These are phyloP conservation scores for Penicillium sp. DNA, from an alignment of 2,329 filamentous ascomycete species.

Conservation along the genomic window DNA sequence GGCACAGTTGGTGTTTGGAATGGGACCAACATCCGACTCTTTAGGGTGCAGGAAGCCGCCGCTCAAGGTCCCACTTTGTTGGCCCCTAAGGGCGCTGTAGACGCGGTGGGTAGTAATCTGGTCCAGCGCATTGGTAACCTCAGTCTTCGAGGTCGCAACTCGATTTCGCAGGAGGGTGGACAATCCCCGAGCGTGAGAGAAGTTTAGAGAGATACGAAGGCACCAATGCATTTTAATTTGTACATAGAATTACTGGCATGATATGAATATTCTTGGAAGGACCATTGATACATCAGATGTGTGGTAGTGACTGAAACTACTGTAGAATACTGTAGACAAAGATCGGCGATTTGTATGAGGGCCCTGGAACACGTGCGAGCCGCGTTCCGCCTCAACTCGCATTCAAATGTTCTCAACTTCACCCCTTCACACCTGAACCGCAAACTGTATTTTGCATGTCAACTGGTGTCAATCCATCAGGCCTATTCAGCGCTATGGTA, in stretches of 20 bases:
- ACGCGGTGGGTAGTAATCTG: slow-evolving; percentile 87
- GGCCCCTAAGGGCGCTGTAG: slow-evolving; percentile 84
- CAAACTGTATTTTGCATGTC: too few species aligned
- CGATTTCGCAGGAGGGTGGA: slow-evolving; percentile 30
- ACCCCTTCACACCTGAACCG: background rate
- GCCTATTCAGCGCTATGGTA: slow-evolving; percentile 1
- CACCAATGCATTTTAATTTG: slow-evolving; percentile 5
- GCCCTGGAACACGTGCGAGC: slow-evolving; percentile 10
- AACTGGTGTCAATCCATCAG: background rate
- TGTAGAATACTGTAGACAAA: too few species aligned
- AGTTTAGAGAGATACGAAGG: slow-evolving; percentile 24
- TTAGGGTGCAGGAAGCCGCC: slow-evolving; percentile 82
- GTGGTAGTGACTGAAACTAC: background rate
- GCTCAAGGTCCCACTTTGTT: slow-evolving; percentile 76
- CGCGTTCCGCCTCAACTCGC: background rate
- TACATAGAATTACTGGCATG: slow-evolving; percentile 16
- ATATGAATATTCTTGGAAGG: slow-evolving; percentile 3
- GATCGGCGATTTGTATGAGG: background rate
- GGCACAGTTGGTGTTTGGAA: slow-evolving; percentile 94
- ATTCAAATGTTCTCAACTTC: background rate
- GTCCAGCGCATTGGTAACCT: slow-evolving; percentile 82
- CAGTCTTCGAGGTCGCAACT: slow-evolving; percentile 54
- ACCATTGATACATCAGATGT: background rate
- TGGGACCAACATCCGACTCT: slow-evolving; percentile 81
- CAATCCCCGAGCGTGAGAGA: slow-evolving; percentile 36